phyloP scores from a whole-genome alignment of 1,284 basidiomycete genomes.

The Cryptococcus sp. region DNA sequence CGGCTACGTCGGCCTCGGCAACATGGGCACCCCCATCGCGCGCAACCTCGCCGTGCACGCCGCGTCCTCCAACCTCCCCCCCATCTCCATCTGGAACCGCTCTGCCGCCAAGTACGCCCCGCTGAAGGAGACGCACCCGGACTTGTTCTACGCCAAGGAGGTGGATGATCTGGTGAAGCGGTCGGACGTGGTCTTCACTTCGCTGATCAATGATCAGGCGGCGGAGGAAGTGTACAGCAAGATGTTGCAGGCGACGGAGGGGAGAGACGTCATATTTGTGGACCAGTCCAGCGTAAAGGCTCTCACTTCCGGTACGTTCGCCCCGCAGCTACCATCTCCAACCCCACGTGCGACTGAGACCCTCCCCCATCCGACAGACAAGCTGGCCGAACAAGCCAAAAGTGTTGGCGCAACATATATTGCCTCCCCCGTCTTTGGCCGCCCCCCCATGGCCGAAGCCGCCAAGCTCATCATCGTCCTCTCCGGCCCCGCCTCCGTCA shows the following conservation, averaged over 20 bases:
- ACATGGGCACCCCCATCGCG: slow-evolving; percentile 34
- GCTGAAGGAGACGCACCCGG: slow-evolving; percentile 13
- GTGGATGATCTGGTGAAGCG: slow-evolving; percentile 21
- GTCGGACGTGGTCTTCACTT: slow-evolving; percentile 28
- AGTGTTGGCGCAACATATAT: slow-evolving; percentile 26
- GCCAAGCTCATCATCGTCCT: slow-evolving; percentile 33
- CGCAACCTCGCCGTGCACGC: slow-evolving; percentile 29
- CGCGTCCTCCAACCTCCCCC: slow-evolving; percentile 10
- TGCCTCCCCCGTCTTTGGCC: slow-evolving; percentile 36
- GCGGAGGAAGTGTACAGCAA: slow-evolving; percentile 23
- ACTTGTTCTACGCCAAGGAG: slow-evolving; percentile 15
- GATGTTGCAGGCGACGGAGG: slow-evolving; percentile 15
- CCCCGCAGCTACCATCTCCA: not conserved
- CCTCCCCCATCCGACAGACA: slow-evolving; percentile 12
- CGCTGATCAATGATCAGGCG: slow-evolving; percentile 36
- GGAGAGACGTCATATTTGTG: slow-evolving; percentile 27
- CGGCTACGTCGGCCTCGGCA: slow-evolving; percentile 38
- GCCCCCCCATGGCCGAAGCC: slow-evolving; percentile 29
- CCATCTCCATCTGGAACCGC: slow-evolving; percentile 36
- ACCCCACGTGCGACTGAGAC: not conserved
- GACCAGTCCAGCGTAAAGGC: slow-evolving; percentile 36
- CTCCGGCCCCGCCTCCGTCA: slow-evolving; percentile 21
- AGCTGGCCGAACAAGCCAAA: slow-evolving; percentile 25
- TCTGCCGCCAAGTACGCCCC: slow-evolving; percentile 29
- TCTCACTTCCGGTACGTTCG: slow-evolving; percentile 29